phyloP scores from a whole-genome alignment of 1,139 yeast species.

The Schwanniomyces etchellsii region DNA sequence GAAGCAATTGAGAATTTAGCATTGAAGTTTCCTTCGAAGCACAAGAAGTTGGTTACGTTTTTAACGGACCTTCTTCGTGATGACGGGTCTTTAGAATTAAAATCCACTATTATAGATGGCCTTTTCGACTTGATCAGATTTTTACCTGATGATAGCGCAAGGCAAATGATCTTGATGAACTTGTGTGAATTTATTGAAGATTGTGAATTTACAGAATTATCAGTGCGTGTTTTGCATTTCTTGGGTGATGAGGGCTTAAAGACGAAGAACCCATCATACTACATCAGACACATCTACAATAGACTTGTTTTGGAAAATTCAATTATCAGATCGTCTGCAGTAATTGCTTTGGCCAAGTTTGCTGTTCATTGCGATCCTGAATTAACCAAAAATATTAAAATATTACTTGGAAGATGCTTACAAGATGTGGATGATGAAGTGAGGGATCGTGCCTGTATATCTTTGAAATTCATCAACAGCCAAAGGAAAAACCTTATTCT shows the following conservation, averaged over 20 bases:
- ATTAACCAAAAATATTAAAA: conserved; percentile 64
- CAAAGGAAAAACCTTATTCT: conserved; percentile 53
- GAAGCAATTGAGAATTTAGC: conserved; percentile 93
- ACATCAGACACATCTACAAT: conserved; percentile 93
- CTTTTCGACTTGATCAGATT: conserved; percentile 82
- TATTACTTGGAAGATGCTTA: conserved; percentile 75
- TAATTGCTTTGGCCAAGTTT: conserved; percentile 85
- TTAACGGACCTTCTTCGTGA: conserved; percentile 82
- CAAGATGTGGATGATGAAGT: conserved; percentile 95
- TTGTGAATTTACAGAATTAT: conserved; percentile 91
- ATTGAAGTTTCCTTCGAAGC: conserved; percentile 87
- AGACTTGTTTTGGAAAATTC: conserved; percentile 95
- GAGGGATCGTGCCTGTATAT: conserved; percentile 92
- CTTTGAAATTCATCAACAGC: conserved; percentile 60
- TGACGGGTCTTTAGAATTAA: conserved; percentile 84
- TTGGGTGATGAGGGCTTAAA: conserved; percentile 94
- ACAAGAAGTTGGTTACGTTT: conserved; percentile 75
- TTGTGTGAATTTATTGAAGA: conserved; percentile 97
- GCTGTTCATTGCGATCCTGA: conserved; percentile 72
- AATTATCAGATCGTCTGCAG: conserved; percentile 92
- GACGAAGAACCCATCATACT: conserved; percentile 80
- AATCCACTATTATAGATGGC: conserved; percentile 86
- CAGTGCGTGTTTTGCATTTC: conserved; percentile 84
- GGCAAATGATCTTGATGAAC: conserved; percentile 78
- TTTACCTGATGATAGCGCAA: conserved; percentile 68